Evolutionary conservation across 805 yeast species (phyloP).

Genomic region (Suhomyces pyralidae): DNA sequence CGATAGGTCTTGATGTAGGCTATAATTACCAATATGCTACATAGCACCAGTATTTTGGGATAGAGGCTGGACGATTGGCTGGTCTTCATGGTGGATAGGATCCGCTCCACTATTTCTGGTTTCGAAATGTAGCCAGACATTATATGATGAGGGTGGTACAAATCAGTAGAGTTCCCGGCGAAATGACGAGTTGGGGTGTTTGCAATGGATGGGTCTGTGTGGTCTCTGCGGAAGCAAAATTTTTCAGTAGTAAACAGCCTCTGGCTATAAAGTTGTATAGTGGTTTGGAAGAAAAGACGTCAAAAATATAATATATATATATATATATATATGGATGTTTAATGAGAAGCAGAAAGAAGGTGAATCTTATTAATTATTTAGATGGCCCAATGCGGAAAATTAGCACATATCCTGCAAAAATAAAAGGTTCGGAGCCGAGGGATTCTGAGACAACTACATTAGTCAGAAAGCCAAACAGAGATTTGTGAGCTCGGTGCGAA

Average conservation of each 20-base stretch:
- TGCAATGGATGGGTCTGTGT: background rate
- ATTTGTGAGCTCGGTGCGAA: background rate
- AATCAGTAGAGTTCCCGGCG: background rate
- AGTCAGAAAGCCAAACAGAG: background rate
- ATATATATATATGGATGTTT: background rate
- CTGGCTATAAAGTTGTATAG: background rate
- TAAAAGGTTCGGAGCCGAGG: background rate
- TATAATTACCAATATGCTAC: background rate
- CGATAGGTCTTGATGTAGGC: conserved; percentile 6
- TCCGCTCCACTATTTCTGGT: background rate
- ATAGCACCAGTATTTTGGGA: background rate
- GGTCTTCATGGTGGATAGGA: background rate
- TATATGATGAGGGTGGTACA: background rate
- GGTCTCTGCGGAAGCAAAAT: background rate
- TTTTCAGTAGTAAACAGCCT: background rate
- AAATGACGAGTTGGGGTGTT: background rate
- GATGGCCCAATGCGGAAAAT: background rate
- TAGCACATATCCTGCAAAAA: background rate
- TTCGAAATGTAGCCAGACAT: background rate
- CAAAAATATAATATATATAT: background rate
- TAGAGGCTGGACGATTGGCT: background rate
- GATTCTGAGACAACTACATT: background rate
- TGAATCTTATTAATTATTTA: background rate
- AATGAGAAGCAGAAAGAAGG: background rate
- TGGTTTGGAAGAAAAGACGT: background rate